Percentiles rank a stretch among this genome's conserved stretches.
Evolutionary conservation across 2,329 filamentous ascomycete genomes (phyloP).

Genomic region (Cordyceps cicadae): DNA sequence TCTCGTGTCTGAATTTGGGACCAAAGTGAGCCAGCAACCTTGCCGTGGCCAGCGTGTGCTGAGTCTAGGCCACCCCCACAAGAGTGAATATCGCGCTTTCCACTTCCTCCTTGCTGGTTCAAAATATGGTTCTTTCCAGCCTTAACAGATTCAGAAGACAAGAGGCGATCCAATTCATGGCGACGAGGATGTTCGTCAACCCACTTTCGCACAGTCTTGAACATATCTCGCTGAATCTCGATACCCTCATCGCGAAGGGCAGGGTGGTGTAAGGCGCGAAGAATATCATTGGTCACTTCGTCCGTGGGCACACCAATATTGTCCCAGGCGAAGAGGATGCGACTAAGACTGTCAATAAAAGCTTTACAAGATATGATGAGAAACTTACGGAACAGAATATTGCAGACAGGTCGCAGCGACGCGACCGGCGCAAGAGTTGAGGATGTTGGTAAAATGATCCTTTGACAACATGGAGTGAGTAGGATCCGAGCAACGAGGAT

Average conservation of each 20-base stretch:
- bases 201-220: slow-evolving; percentile 75
- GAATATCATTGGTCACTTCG: slow-evolving; percentile 73
- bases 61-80: slow-evolving; percentile 34
- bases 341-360: slow-evolving; percentile 31
- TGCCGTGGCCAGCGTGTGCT: slow-evolving; percentile 44
- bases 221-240: slow-evolving; percentile 85
- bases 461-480: slow-evolving; percentile 73
- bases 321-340: slow-evolving; percentile 88
- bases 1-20: slow-evolving; percentile 53
- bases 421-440: slow-evolving; percentile 69
- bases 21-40: slow-evolving; percentile 52
- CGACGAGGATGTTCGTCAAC: slow-evolving; percentile 60
- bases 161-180: slow-evolving; percentile 60
- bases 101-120: slow-evolving; percentile 23
- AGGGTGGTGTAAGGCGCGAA: slow-evolving; percentile 85
- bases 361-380: neutral
- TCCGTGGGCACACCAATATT: slow-evolving; percentile 74
- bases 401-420: slow-evolving; percentile 70
- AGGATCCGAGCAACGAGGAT: slow-evolving; percentile 65
- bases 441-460: slow-evolving; percentile 72
- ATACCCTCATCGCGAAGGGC: slow-evolving; percentile 65
- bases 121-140: slow-evolving; percentile 71
- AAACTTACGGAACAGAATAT: slow-evolving; percentile 69
- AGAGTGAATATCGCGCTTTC: slow-evolving; percentile 21
- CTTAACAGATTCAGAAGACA: slow-evolving; percentile 77